Evolutionary conservation across 306 rosid genomes (phyloP).

Genomic region (Prunus mira): DNA sequence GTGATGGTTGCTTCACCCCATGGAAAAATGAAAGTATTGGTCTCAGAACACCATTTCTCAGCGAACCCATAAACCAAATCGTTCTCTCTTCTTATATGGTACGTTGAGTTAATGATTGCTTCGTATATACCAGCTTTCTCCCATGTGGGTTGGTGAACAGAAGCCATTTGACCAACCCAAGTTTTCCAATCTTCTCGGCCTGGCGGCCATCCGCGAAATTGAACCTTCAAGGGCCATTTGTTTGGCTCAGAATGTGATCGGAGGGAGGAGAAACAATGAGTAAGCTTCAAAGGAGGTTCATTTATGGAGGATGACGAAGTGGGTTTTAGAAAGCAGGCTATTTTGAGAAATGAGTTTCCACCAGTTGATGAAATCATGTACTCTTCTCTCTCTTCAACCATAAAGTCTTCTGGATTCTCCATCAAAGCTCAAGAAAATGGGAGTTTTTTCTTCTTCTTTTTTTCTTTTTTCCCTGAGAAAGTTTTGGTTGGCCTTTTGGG

Average conservation of each 20-base stretch:
- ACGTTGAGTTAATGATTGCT: constrained; percentile 36
- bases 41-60: constrained; percentile 38
- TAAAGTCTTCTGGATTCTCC: not conserved
- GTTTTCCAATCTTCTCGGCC: constrained; percentile 17
- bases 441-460: too few relatives aligned
- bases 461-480: too few relatives aligned
- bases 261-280: not conserved
- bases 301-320: not conserved
- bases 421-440: not conserved
- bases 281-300: not conserved
- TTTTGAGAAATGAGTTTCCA: constrained; percentile 29
- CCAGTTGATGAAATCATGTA: constrained; percentile 44
- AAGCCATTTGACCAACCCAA: constrained; percentile 36
- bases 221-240: constrained; percentile 13
- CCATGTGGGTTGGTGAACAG: constrained; percentile 36
- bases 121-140: constrained; percentile 42
- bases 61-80: constrained; percentile 26
- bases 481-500: too few relatives aligned
- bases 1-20: constrained; percentile 61
- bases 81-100: not conserved
- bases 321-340: constrained; percentile 42
- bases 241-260: constrained; percentile 2
- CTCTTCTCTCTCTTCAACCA: constrained; percentile 31
- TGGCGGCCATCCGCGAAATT: constrained; percentile 26
- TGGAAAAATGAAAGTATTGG: constrained; percentile 37